Evolutionary conservation across 305 asterid species (phyloP), one percentile per base, ranked within the genome.

Genomic region (Ilex paraguariensis): DNA sequence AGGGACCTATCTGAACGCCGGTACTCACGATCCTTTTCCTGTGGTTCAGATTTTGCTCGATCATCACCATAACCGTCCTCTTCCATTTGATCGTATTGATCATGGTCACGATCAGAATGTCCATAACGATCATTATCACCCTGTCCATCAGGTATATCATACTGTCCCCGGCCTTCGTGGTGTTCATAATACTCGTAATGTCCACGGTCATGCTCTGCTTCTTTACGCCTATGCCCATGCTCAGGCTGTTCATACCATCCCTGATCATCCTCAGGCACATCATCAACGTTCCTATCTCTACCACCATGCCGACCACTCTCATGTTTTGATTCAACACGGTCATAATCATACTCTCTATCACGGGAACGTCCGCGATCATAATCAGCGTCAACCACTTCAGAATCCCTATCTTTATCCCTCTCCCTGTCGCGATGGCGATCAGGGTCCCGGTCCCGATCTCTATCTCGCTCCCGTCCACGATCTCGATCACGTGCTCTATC

Each of bases 71-170:
- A 85, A 48, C 71, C 78, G 55, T 85, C 97, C 39, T 84, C 97
- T n/a, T 87, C 97, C 97, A 84, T 82, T 71, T 77, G 94, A 70
- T 87, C 87, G 62, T 88, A 86, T 13, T 83, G 81, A 65, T 81
- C 98, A 71, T 67, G 75, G 48, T 75, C 84, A 46, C 75, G 85
- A 53, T 80, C 85, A 55, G 85, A 54, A 56, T 81, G 90, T 67
- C 85, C 79, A 53, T 84, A 84, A 57, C 91, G 87, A 55, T 84
- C 95, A 64, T 84, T 80, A 49, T 73, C 88, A 44, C 71, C 84
- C 17, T 65, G 81, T 42, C 74, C 88, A 17, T 79, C 90, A 17
- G 73, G 73, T 57, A 70, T 70, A 53, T 78, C 87, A 68, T 75
- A 76, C 15, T 72, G 69, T 8, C 78, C 91, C 44, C 73, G 62